These are phyloP conservation scores for Ligustrum vulgare DNA, from an alignment of 257 asterid genomes.

Conservation along the genomic window DNA sequence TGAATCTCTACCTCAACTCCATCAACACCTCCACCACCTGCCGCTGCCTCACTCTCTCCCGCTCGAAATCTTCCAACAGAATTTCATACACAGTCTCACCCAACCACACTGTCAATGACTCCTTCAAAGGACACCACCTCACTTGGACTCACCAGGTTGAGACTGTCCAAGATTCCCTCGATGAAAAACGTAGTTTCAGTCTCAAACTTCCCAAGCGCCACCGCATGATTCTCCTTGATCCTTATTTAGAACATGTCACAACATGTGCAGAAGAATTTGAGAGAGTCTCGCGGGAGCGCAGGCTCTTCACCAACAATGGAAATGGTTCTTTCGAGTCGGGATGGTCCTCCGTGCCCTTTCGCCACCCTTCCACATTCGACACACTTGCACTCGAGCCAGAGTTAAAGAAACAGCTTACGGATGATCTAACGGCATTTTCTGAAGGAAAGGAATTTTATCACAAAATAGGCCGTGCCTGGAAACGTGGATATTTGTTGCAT, in stretches of 20 bases:
- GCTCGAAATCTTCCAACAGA: slow-evolving; percentile 42
- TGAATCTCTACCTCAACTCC: slow-evolving; percentile 46
- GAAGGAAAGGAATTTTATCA: slow-evolving; percentile 43
- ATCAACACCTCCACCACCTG: slow-evolving; percentile 45
- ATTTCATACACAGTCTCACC: slow-evolving; percentile 55
- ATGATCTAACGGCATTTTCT: slow-evolving; percentile 36
- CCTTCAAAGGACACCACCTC: slow-evolving; percentile 38
- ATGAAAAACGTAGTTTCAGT: slow-evolving; percentile 50
- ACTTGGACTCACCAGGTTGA: slow-evolving; percentile 57
- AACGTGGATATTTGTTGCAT: slow-evolving; percentile 51
- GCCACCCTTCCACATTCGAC: slow-evolving; percentile 56
- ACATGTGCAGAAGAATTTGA: slow-evolving; percentile 45
- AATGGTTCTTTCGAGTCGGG: slow-evolving; percentile 49
- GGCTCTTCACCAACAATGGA: slow-evolving; percentile 53
- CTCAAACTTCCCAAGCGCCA: slow-evolving; percentile 49
- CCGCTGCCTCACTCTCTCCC: slow-evolving; percentile 53
- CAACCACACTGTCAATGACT: slow-evolving; percentile 44
- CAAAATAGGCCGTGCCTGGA: slow-evolving; percentile 55
- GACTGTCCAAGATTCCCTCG: slow-evolving; percentile 40
- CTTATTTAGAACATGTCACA: slow-evolving; percentile 43
- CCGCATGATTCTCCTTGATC: slow-evolving; percentile 27
- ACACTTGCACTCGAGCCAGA: slow-evolving; percentile 61
- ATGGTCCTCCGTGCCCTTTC: slow-evolving; percentile 58
- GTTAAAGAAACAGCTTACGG: slow-evolving; percentile 33
- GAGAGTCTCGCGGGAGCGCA: slow-evolving; percentile 43